Evolutionary conservation across 1,139 yeast species (phyloP).

Genomic region (Nadsonia starkeyi-henricii): DNA sequence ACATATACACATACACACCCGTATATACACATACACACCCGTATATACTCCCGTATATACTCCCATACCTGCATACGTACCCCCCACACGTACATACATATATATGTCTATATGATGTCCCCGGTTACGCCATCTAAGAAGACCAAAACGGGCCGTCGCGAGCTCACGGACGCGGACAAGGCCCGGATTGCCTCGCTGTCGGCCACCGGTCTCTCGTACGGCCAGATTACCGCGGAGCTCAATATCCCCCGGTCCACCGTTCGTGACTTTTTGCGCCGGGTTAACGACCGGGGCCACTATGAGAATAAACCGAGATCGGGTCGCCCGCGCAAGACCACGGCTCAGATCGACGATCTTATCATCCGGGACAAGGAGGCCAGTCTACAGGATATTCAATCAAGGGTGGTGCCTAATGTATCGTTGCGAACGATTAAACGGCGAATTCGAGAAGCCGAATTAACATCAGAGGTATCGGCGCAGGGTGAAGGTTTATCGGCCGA

Average conservation of each 20-base stretch:
- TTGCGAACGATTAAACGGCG: constrained; percentile 5
- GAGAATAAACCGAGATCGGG: constrained; percentile 5
- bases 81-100: too few species aligned
- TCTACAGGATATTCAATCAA: constrained; percentile 5
- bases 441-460: constrained; percentile 3
- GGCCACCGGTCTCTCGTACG: constrained; percentile 4
- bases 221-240: constrained; percentile 5
- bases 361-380: constrained; percentile 5
- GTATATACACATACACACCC: too few species aligned
- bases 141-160: constrained; percentile 5
- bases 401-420: constrained; percentile 5
- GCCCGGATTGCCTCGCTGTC: constrained; percentile 5
- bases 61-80: too few species aligned
- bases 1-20: too few species aligned
- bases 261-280: constrained; percentile 5
- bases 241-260: constrained; percentile 5
- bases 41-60: too few species aligned
- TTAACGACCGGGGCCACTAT: constrained; percentile 5
- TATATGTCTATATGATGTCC: neutral
- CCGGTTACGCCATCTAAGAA: neutral
- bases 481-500: too few species aligned
- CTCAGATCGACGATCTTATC: constrained; percentile 4
- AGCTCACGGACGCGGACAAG: constrained; percentile 5
- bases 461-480: neutral
- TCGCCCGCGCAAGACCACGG: constrained; percentile 4